These are phyloP conservation scores for Plasmodium blacklocki DNA, from an alignment of 169 alveolate genomes.

Conservation along the genomic window DNA sequence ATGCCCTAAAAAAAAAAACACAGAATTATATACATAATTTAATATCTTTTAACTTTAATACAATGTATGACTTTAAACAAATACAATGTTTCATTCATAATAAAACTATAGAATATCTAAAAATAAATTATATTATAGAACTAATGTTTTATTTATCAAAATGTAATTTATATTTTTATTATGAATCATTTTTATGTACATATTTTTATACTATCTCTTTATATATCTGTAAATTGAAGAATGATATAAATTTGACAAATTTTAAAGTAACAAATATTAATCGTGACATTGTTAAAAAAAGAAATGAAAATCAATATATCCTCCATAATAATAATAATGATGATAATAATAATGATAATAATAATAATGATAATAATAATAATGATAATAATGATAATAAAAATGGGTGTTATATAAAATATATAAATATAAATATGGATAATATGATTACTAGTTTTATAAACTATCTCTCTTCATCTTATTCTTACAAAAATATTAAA, in stretches of 20 bases:
- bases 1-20: background rate
- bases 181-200: conserved; percentile 30
- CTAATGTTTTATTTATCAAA: conserved; percentile 57
- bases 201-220: conserved; percentile 20
- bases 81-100: background rate
- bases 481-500: conserved; percentile 15
- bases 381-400: too few species aligned
- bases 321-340: too few species aligned
- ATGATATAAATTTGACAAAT: background rate
- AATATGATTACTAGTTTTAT: conserved; percentile 38
- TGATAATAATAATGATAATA: too few species aligned
- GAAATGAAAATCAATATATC: background rate
- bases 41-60: too few species aligned
- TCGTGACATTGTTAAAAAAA: background rate
- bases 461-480: conserved; percentile 48
- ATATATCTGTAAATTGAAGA: conserved; percentile 9
- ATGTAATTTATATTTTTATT: conserved; percentile 36
- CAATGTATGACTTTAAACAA: background rate
- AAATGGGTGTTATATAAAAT: too few species aligned
- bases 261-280: background rate
- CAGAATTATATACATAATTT: background rate
- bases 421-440: conserved; percentile 7
- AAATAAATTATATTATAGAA: conserved; percentile 9
- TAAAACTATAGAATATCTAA: conserved; percentile 6
- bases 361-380: too few species aligned